A percentile compares a stretch with the other conserved stretches of the same genome.
These are phyloP conservation scores for Aspergillus baeticus DNA, from an alignment of 495 filamentous ascomycete genomes.

Conservation along the genomic window DNA sequence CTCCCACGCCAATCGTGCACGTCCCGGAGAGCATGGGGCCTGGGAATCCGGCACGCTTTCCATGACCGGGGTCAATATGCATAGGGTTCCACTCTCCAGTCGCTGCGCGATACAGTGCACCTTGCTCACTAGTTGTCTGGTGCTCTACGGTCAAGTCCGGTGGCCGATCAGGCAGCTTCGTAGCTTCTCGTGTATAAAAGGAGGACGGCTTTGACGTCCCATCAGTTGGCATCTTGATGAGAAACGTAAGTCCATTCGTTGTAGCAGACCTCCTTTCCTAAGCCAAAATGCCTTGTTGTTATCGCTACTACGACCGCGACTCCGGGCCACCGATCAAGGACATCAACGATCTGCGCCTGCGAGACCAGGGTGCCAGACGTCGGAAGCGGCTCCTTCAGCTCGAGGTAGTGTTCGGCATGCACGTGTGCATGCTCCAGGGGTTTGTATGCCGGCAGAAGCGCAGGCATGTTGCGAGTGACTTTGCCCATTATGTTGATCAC, in stretches of 20 bases:
- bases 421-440: too few relatives aligned
- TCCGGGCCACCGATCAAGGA: too few relatives aligned
- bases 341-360: too few relatives aligned
- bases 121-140: slow-evolving; percentile 1
- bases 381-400: too few relatives aligned
- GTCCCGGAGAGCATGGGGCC: slow-evolving; percentile 6
- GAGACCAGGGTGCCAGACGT: too few relatives aligned
- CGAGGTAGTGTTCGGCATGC: too few relatives aligned
- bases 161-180: not conserved
- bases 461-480: too few relatives aligned
- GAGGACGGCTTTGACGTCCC: not conserved
- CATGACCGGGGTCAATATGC: slow-evolving; percentile 6
- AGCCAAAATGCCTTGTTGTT: not conserved
- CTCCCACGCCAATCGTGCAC: slow-evolving; percentile 7
- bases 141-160: not conserved
- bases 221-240: not conserved
- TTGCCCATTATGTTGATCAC: slow-evolving; percentile 4
- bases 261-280: not conserved
- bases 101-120: slow-evolving; percentile 2
- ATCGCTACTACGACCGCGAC: too few relatives aligned
- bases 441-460: too few relatives aligned
- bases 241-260: slow-evolving; percentile 10
- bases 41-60: not conserved
- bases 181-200: not conserved
- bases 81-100: slow-evolving; percentile 7